These are phyloP conservation scores for Hypoxylon sp. DNA, from an alignment of 2,329 filamentous ascomycete genomes.

Conservation along the genomic window DNA sequence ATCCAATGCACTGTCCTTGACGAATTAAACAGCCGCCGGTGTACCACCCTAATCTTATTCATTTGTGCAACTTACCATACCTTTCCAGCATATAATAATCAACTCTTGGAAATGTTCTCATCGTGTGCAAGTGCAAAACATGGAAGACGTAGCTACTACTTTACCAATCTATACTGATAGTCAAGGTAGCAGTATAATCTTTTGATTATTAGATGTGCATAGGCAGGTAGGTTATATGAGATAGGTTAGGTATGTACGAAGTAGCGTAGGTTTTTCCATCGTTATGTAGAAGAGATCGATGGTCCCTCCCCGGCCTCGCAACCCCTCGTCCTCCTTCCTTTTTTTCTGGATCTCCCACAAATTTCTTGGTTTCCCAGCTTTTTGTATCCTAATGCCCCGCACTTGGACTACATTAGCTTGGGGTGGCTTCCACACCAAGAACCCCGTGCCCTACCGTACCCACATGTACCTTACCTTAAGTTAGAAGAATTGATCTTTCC, in stretches of 20 bases:
- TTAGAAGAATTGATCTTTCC: constrained; percentile 4
- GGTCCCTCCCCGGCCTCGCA: constrained; percentile 16
- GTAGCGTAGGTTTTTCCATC: background rate
- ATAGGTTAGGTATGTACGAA: background rate
- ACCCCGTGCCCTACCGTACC: constrained; percentile 22
- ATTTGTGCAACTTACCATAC: constrained; percentile 21
- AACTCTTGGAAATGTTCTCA: background rate
- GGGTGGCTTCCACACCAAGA: constrained; percentile 29
- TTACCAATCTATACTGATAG: too few species aligned
- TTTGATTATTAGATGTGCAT: background rate
- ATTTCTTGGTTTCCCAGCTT: constrained; percentile 37
- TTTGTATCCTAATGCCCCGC: constrained; percentile 34
- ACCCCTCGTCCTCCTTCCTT: constrained; percentile 34
- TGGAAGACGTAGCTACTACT: too few species aligned
- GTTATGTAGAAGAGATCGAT: background rate
- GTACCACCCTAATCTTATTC: constrained; percentile 17
- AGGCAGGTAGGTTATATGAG: background rate
- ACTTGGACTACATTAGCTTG: constrained; percentile 34
- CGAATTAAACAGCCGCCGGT: constrained; percentile 23
- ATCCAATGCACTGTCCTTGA: too few species aligned
- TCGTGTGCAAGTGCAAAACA: too few species aligned
- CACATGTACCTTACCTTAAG: constrained; percentile 19
- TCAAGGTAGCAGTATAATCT: too few species aligned
- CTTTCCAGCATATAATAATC: background rate
- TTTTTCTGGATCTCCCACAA: constrained; percentile 33